Base-by-base conservation (phyloP, 176 grass and related monocot species). In the Metroxylon sagu region DNA sequence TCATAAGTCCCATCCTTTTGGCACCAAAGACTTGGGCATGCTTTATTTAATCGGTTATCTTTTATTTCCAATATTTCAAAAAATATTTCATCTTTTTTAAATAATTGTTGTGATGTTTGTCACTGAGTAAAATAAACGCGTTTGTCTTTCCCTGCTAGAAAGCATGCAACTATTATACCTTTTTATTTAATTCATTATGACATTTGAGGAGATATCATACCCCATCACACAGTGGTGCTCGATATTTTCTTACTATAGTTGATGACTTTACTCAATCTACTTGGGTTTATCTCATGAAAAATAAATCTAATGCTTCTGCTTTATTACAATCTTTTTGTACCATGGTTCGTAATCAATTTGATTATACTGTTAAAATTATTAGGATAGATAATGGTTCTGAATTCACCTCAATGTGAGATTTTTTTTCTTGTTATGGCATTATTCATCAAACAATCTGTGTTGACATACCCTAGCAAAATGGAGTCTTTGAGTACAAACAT, bases 221-320 rank as follows among this genome's bases (percentile, higher is more conserved):
- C 15, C 12, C n/a, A 4, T 16, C 57, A 1, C 6, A 60, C 29
- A 6, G 3, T 60, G 57, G 57, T 12, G 14, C 23, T 29, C 23
- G 16, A 14, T 60, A 29, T 29, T 60, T 60, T 60, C 14, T 60
- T 14, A 60, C 57, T 4, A 60, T 60, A 15, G 57, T 60, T 15
- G 3, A 29, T 30, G 57, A 60, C 21, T 29, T 29, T 60, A 29
- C 57, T 29, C 3, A 25, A 29, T 14, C 15, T 26, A 29, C 23
- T 17, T 60, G 57, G 26, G n/a, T 31, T 7, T 25, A 60, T 60
- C 26, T 16, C 10, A 60, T 4, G 29, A 15, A 27, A 3, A 29
- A 60, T n/a, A 2, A 15, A 29, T n/a, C n/a, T n/a, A n/a, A n/a
- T n/a, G n/a, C n/a, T n/a, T n/a, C n/a, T n/a, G n/a, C n/a, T n/a